phyloP scores from a whole-genome alignment of 345 rosid genomes.

The Iberis pinnata region DNA sequence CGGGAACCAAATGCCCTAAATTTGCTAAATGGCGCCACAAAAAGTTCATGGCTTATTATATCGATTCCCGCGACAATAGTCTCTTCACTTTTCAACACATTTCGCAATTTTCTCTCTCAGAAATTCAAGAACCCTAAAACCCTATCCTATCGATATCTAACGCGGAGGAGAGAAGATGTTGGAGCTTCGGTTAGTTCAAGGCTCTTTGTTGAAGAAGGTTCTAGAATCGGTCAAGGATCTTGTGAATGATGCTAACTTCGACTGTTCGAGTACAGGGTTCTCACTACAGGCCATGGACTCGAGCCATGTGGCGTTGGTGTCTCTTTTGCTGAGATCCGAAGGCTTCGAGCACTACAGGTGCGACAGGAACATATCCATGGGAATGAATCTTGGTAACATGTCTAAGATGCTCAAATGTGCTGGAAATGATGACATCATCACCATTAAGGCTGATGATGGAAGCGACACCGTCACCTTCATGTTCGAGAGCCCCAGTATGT shows the following conservation, averaged over 20 bases:
- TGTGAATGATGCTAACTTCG: conserved; percentile 94
- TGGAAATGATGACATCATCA: conserved; percentile 91
- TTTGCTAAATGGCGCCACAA: too few relatives aligned
- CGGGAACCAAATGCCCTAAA: too few relatives aligned
- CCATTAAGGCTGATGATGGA: conserved; percentile 94
- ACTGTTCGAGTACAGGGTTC: conserved; percentile 93
- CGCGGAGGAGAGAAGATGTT: conserved; percentile 37
- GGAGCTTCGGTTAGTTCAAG: conserved; percentile 89
- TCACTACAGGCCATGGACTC: conserved; percentile 99
- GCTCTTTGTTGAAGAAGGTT: conserved; percentile 91
- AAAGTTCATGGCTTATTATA: too few relatives aligned
- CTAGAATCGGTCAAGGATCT: conserved; percentile 88
- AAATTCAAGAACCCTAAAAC: too few relatives aligned
- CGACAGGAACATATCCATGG: conserved; percentile 87
- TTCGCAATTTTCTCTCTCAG: too few relatives aligned
- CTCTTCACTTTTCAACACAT: too few relatives aligned
- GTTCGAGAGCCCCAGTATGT: conserved; percentile 97
- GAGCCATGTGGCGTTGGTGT: conserved; percentile 92
- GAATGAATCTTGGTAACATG: conserved; percentile 87
- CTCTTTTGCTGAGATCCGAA: conserved; percentile 83
- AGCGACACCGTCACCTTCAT: conserved; percentile 94
- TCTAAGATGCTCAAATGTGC: conserved; percentile 94
- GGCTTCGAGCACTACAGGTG: conserved; percentile 98
- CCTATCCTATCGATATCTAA: too few relatives aligned
- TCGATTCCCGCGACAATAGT: too few relatives aligned